Evolutionary conservation across 2,329 filamentous ascomycete genomes (phyloP).

Genomic region (Nannizziopsis barbatae): DNA sequence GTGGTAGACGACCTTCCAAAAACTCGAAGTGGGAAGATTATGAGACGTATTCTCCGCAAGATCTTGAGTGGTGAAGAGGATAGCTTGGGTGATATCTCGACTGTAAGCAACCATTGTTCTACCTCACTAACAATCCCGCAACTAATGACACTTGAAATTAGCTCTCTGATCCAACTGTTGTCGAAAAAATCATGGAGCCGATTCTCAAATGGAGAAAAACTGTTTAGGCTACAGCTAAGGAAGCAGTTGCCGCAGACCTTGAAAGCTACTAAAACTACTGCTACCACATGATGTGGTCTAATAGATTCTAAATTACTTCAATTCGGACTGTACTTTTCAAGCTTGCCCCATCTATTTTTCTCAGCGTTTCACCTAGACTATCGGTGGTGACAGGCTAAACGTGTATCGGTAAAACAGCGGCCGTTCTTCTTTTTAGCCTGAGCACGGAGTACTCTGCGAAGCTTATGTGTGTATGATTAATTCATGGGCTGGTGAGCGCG

Average conservation of each 20-base stretch:
- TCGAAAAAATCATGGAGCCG: conserved; percentile 74
- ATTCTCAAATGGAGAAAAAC: conserved; percentile 50
- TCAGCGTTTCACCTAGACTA: too few species aligned
- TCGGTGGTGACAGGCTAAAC: too few species aligned
- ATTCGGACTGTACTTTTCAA: too few species aligned
- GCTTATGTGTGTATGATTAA: not conserved
- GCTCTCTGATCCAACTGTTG: conserved; percentile 81
- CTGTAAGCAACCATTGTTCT: conserved; percentile 47
- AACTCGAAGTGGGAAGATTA: conserved; percentile 97
- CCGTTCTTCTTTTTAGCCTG: too few species aligned
- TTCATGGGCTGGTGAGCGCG: not conserved
- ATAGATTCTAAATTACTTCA: too few species aligned
- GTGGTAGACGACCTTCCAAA: conserved; percentile 91
- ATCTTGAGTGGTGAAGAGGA: conserved; percentile 95
- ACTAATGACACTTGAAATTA: conserved; percentile 27
- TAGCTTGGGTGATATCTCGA: conserved; percentile 84
- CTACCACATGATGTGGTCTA: too few species aligned
- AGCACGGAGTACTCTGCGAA: too few species aligned
- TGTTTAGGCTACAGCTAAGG: not conserved
- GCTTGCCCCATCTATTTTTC: too few species aligned
- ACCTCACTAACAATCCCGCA: not conserved
- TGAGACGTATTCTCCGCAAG: conserved; percentile 94
- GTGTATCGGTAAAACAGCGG: too few species aligned
- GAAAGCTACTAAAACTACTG: too few species aligned
- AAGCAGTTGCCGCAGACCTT: not conserved